Evolutionary conservation across 164 flowering plant genomes (phyloP), one percentile per base, ranked within the genome.

Genomic region (Vitis cinerea): DNA sequence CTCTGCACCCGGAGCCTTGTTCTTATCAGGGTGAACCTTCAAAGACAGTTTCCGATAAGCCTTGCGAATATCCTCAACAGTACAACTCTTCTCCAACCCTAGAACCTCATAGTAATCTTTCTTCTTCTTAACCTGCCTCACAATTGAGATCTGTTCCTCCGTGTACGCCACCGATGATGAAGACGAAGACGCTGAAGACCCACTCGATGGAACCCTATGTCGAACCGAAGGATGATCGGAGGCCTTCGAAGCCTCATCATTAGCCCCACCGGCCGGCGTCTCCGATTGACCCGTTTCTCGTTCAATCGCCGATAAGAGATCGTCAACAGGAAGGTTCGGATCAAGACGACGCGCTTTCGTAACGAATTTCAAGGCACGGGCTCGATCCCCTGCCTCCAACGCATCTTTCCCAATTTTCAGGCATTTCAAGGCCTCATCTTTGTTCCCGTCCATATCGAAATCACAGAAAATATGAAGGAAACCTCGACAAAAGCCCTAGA

Each of bases 1-100:
- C 76, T 94, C 98, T 0, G 98, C 87, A 3, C 98, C 98, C 2
- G 98, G 97, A 0, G 98, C 93, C 57, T 78, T 80, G 82, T 94
- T 94, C 83, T 94, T 94, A 69, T 94, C 98, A 0, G 98, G 97
- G 62, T 94, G 98, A 56, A 94, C 97, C 67, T 92, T 94, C 83
- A 94, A 66, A 0, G 97, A 94, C 55, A 94, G 64, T 65, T 94
- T 94, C 53, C 97, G 68, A 66, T 94, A 94, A 0, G 94, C 89
- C 81, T 94, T 94, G 61, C 93, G 75, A 11, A 94, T 85, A 70
- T 94, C 98, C 54, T 92, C 98, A 3, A 86, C 88, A 14, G 85
- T 80, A 61, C 91, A 90, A 23, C 68, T 74, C 67, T 80, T 90
- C 71, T 90, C 94, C 59, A 94, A 44, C 31, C 97, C 98, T 67